Conservation (phyloP, 495 filamentous ascomycete species). For the Aspergillus carlsbadensis region DNA sequence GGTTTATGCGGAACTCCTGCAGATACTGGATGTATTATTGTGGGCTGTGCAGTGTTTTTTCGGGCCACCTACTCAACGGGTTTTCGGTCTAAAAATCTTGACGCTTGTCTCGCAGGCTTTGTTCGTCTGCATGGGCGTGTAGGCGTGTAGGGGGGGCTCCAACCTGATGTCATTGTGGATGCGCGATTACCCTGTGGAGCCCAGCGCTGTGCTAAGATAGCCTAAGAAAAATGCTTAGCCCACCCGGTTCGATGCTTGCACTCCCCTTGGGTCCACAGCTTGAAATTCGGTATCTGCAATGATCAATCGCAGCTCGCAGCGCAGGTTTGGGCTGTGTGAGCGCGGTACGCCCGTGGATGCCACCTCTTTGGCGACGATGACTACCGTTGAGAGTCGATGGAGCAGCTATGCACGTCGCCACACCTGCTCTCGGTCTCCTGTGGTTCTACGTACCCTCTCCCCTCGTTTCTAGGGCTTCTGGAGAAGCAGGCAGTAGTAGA, state of each 20-base stretch:
- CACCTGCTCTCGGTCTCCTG: not conserved
- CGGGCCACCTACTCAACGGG: not conserved
- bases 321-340: not conserved
- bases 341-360: not conserved
- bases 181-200: not conserved
- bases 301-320: not conserved
- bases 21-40: too few relatives aligned
- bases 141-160: not conserved
- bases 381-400: not conserved
- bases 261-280: not conserved
- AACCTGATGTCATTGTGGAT: slow-evolving; percentile 3
- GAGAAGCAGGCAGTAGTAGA: slow-evolving; percentile 12
- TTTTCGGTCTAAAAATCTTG: not conserved
- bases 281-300: not conserved
- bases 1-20: not conserved
- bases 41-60: not conserved
- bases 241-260: not conserved
- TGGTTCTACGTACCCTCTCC: not conserved
- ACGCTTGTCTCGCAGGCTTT: not conserved
- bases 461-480: not conserved
- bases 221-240: slow-evolving; percentile 7
- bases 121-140: not conserved
- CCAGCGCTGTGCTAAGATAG: too few relatives aligned
- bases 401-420: not conserved
- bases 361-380: not conserved